phyloP scores from a whole-genome alignment of 1,139 yeast genomes.

The Saccharomyces pastorianus region DNA sequence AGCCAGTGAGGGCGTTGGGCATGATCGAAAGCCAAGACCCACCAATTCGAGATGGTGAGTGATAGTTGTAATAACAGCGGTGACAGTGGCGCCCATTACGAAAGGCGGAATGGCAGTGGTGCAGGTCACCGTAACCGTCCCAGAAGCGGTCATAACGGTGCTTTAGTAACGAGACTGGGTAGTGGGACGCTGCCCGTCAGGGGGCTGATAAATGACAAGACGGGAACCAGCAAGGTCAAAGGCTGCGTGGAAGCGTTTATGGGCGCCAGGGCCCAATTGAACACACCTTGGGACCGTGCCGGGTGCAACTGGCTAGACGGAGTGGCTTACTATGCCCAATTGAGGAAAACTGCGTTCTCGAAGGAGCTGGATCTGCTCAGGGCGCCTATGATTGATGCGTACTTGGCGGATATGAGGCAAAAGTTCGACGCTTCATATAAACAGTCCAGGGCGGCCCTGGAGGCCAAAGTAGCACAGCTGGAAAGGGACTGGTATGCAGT shows the following conservation, averaged over 20 bases:
- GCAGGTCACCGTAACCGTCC: neutral
- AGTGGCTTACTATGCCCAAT: neutral
- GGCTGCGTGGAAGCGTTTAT: neutral
- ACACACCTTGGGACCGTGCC: neutral
- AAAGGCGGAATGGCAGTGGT: neutral
- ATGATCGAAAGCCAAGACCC: neutral
- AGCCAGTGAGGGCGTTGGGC: neutral
- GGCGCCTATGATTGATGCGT: constrained; percentile 17
- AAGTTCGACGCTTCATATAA: constrained; percentile 2
- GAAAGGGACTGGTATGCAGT: neutral
- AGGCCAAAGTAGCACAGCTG: constrained; percentile 4
- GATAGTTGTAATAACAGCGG: neutral
- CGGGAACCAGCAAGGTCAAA: neutral
- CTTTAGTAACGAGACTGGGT: neutral
- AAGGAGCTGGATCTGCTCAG: neutral
- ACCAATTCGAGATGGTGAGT: neutral
- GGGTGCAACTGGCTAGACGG: neutral
- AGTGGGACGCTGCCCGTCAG: neutral
- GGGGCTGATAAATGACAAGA: neutral
- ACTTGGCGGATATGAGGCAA: constrained; percentile 2
- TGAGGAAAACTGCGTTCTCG: neutral
- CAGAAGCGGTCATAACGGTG: neutral
- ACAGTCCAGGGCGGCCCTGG: constrained; percentile 15
- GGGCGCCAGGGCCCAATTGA: neutral
- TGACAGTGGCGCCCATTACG: neutral